These are phyloP conservation scores for Metschnikowia kunwiensis DNA, from an alignment of 805 yeast genomes.

Conservation along the genomic window DNA sequence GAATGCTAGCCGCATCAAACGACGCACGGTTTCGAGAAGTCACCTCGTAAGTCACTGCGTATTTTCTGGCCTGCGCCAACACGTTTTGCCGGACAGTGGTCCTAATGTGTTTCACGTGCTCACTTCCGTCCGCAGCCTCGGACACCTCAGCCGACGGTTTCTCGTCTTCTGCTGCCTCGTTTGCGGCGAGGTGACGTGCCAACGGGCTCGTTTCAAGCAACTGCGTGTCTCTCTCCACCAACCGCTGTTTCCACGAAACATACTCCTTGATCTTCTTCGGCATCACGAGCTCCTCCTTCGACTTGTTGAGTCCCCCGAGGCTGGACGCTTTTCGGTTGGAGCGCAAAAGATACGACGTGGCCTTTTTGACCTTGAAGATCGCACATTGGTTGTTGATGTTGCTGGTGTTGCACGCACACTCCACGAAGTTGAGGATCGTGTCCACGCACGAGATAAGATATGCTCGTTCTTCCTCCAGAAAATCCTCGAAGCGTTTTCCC, in stretches of 20 bases:
- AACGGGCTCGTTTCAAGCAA: constrained; percentile 4
- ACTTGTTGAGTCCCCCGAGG: constrained; percentile 34
- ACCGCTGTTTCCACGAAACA: constrained; percentile 37
- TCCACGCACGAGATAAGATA: constrained; percentile 60
- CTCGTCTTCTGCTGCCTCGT: neutral
- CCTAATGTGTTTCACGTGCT: neutral
- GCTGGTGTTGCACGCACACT: constrained; percentile 56
- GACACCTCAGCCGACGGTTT: neutral
- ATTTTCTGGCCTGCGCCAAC: constrained; percentile 15
- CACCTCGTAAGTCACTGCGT: constrained; percentile 2
- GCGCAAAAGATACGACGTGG: constrained; percentile 56
- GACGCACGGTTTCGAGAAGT: constrained; percentile 1
- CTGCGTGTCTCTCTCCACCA: constrained; percentile 28
- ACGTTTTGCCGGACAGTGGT: constrained; percentile 22
- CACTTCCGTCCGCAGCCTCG: neutral
- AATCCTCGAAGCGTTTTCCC: constrained; percentile 49
- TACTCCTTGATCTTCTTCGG: constrained; percentile 31
- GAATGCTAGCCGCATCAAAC: constrained; percentile 3
- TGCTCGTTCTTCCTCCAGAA: constrained; percentile 52
- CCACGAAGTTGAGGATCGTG: constrained; percentile 56
- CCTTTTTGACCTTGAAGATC: constrained; percentile 58
- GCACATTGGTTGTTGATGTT: constrained; percentile 46
- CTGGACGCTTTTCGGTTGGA: constrained; percentile 52
- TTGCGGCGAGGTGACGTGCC: constrained; percentile 1
- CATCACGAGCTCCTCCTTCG: constrained; percentile 37